Evolutionary conservation across 73 alveolate genomes (phyloP).

Genomic region (Blepharisma stoltei): DNA sequence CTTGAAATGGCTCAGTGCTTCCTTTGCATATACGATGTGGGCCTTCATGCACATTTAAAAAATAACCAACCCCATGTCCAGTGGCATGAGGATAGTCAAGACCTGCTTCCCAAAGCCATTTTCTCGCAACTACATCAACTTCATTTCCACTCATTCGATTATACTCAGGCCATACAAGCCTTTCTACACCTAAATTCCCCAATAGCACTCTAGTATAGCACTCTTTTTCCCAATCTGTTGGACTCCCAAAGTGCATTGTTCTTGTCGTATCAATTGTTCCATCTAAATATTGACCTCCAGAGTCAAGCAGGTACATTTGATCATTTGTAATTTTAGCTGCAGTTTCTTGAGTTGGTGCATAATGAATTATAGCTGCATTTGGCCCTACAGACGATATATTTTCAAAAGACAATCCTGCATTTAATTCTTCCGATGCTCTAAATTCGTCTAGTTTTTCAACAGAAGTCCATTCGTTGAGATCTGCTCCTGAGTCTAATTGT

Average conservation of each 20-base stretch:
- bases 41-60: constrained; percentile 96
- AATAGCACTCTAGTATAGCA: constrained; percentile 89
- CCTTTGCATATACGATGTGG: constrained; percentile 75
- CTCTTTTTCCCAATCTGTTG: constrained; percentile 77
- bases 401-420: constrained; percentile 72
- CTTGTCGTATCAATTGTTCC: constrained; percentile 99
- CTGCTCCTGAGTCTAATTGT: constrained; percentile 43
- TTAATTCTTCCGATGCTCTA: constrained; percentile 38
- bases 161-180: constrained; percentile 64
- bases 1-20: constrained; percentile 59
- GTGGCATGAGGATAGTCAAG: constrained; percentile 97
- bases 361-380: constrained; percentile 96
- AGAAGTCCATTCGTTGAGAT: constrained; percentile 26
- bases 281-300: constrained; percentile 97
- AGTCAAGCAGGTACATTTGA: constrained; percentile 85
- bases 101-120: constrained; percentile 87
- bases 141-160: constrained; percentile 53
- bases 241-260: constrained; percentile 88
- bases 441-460: too few relatives aligned
- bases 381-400: constrained; percentile 95
- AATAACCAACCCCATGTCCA: constrained; percentile 98
- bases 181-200: constrained; percentile 83
- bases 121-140: constrained; percentile 90
- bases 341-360: constrained; percentile 77
- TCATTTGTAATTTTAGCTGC: constrained; percentile 48